These are phyloP conservation scores for Salmacisia buchloeana DNA, from an alignment of 1,284 basidiomycete species.

Conservation along the genomic window DNA sequence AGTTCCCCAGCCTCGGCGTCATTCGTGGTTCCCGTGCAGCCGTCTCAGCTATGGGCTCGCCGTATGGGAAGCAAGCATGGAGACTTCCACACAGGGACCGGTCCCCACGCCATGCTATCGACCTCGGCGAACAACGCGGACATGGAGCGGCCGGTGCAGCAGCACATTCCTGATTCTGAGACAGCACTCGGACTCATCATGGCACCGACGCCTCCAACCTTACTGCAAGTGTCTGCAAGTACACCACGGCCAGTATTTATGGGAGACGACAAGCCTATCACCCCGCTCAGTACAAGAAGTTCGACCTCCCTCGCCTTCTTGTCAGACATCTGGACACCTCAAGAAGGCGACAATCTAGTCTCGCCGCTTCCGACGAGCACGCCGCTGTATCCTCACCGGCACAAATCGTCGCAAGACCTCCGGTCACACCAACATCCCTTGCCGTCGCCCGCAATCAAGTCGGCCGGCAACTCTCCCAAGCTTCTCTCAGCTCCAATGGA, in stretches of 20 bases:
- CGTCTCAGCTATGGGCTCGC: conserved; percentile 3
- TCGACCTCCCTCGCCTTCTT: background rate
- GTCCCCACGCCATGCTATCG: too few relatives aligned
- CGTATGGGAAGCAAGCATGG: background rate
- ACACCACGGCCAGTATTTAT: background rate
- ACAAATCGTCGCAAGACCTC: background rate
- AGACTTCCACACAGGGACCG: too few relatives aligned
- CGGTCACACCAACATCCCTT: background rate
- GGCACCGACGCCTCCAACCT: background rate
- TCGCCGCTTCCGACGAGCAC: background rate
- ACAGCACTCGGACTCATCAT: background rate
- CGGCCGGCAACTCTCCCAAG: background rate
- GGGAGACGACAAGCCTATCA: background rate
- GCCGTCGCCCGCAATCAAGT: background rate
- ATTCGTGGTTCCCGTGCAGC: background rate
- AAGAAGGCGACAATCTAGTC: background rate
- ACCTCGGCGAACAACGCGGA: too few relatives aligned
- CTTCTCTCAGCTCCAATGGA: background rate
- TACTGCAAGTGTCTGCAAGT: background rate
- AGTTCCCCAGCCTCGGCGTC: background rate
- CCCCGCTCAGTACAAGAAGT: background rate
- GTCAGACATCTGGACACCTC: background rate
- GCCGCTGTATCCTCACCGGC: background rate
- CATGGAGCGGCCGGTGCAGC: too few relatives aligned
- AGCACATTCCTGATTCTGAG: background rate